Base-by-base conservation (phyloP, 139 green algal species). In the Auxenochlorella pyrenoidosa region DNA sequence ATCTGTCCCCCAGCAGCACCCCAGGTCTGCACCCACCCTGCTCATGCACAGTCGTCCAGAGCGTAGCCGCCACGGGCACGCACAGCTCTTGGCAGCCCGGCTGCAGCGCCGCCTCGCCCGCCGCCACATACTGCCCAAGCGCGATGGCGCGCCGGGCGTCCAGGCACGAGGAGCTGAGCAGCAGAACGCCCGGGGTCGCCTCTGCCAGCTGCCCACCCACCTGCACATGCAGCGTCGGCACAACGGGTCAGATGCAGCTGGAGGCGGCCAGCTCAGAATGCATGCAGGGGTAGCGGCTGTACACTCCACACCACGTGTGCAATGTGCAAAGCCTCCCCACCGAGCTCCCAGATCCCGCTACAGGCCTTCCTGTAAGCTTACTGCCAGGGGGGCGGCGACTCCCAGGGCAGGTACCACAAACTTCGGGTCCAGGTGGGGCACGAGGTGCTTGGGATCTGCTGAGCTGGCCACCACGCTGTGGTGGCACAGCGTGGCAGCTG, bases 31-130 rank as follows among this genome's bases (percentile, higher is more conserved):
- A 65, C 60, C 41, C 44, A 81, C 71, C 83, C 28, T 84, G 68
- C 79, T 83, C 88, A 38, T 88, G 65, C 68, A 78, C n/a, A n/a
- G 66, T 44, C 0, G 59, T 75, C 88, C 87, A 92, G 3, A 89
- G 22, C 15, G 82, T 84, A n/a, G 87, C 58, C 30, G 34, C 82
- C 60, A 82, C 63, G 12, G 83, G 86, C 34, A 85, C 63, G n/a
- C 32, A 47, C 26, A 92, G 59, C 38, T 66, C 75, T 0, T 79
- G 84, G 43, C 71, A 70, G 51, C 72, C 80, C 5, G 79, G 83
- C 16, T 28, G n/a, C 41, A 87, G 36, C 3, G 28, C 72, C 32
- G 75, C 75, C 30, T 58, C 36, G 3, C 86, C 82, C 24, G 86
- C 81, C 70, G 60, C 72, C 75, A 92, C 10, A 0, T 43, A 47